Evolutionary conservation across 2,329 filamentous ascomycete genomes (phyloP), one percentile per base, ranked within the genome.

Genomic region (Diaporthe destruens): DNA sequence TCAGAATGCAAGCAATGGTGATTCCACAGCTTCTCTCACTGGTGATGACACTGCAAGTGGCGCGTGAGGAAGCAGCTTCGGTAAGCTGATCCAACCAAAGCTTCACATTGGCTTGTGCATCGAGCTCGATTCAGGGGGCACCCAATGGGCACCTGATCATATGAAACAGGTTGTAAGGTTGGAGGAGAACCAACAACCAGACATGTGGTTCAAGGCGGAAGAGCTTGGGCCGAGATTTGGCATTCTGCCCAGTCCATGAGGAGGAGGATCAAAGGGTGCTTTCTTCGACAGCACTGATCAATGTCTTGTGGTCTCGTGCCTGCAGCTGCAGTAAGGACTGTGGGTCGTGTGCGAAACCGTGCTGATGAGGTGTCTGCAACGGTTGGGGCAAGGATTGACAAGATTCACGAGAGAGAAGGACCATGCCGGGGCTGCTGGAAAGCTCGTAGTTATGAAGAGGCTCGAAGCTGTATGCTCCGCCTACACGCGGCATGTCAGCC

Each of bases 401-500:
- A 63, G 11, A 63, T n/a, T 18, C 29, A 49, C n/a, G n/a, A 34
- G 42, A 23, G 42, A 49, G 18, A 8, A 23, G 5, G 16, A 23
- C 5, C 4, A 63, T 23, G 0, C 16, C 25, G 9, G 29, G 12
- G 18, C 7, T 34, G 25, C 34, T 34, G 2, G 54, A 57, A 39
- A 59, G n/a, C 54, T 39, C 54, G 34, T 59, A 59, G 42, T 25
- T 59, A 59, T 59, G 12, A 69, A 69, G 42, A 25, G 18, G n/a
- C n/a, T n/a, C 42, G n/a, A 69, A 25, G 25, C 39, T 36, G 34
- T 23, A 23, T 54, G 32, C 54, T 69, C 66, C 54, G 42, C 32
- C 44, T 47, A 69, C 36, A 25, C 12, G 67, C 56, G 67, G 67
- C 54, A 56, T 69, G 42, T 59, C 54, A n/a, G n/a, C 39, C 39